phyloP scores from a whole-genome alignment of 768 basidiomycete species.

The Kwoniella mangroviensis region DNA sequence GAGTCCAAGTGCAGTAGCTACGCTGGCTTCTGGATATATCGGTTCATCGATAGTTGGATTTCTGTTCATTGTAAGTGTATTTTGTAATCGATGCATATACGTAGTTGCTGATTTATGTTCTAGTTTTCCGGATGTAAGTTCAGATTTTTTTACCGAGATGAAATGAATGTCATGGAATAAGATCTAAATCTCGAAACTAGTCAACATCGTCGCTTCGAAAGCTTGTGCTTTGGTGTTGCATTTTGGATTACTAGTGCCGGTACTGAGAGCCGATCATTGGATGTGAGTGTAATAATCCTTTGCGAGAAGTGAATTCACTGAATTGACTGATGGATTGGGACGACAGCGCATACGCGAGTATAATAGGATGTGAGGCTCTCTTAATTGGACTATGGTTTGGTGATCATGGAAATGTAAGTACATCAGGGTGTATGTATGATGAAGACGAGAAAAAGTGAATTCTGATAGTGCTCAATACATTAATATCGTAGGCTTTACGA shows the following conservation, averaged over 20 bases:
- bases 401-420: constrained; percentile 73
- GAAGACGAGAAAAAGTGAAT: background rate
- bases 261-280: constrained; percentile 86
- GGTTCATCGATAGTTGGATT: constrained; percentile 53
- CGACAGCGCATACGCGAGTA: constrained; percentile 79
- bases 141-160: no score
- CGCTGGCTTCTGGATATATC: constrained; percentile 53
- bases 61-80: constrained; percentile 51
- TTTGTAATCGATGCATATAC: background rate
- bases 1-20: constrained; percentile 50
- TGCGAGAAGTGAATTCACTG: background rate
- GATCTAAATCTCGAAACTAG: constrained; percentile 20
- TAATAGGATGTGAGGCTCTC: constrained; percentile 78
- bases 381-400: constrained; percentile 95
- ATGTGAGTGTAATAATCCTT: constrained; percentile 64
- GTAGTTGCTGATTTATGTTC: constrained; percentile 1
- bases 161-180: no score
- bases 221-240: constrained; percentile 88
- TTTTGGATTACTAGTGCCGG: constrained; percentile 80
- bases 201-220: constrained; percentile 84
- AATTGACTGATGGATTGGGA: constrained; percentile 9
- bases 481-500: constrained; percentile 59
- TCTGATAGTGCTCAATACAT: background rate
- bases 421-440: background rate
- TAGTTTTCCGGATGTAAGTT: constrained; percentile 48